These are phyloP conservation scores for Kazachstania viticola DNA, from an alignment of 805 yeast genomes.

Conservation along the genomic window DNA sequence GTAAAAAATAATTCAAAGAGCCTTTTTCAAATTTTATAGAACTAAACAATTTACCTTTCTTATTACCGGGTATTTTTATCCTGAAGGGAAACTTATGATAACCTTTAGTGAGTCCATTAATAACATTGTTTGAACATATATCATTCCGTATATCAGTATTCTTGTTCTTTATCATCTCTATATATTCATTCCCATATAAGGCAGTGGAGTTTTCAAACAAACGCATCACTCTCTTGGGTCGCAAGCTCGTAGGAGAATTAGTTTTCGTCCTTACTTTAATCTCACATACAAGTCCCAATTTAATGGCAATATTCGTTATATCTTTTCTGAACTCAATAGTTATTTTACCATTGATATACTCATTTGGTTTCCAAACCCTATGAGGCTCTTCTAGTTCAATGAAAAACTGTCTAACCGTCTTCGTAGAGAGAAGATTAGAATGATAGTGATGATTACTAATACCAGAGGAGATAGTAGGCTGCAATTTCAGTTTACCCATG, in stretches of 20 bases:
- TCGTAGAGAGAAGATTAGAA: constrained; percentile 1
- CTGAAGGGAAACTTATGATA: constrained; percentile 83
- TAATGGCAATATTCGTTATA: constrained; percentile 36
- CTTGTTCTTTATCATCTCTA: too few relatives aligned
- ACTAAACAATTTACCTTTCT: constrained; percentile 40
- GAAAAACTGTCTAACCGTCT: constrained; percentile 15
- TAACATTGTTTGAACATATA: constrained; percentile 1
- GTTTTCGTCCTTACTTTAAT: constrained; percentile 41
- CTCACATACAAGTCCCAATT: constrained; percentile 43
- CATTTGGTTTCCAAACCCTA: constrained; percentile 70
- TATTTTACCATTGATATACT: constrained; percentile 53
- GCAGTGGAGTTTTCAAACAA: constrained; percentile 49
- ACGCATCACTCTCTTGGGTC: constrained; percentile 38
- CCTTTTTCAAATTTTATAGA: constrained; percentile 79
- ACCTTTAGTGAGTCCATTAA: constrained; percentile 55
- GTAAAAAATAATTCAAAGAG: constrained; percentile 53
- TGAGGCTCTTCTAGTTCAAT: constrained; percentile 67
- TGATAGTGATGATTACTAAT: background rate
- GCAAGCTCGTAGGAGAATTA: constrained; percentile 35
- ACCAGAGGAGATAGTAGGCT: too few relatives aligned
- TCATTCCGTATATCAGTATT: too few relatives aligned
- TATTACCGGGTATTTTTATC: constrained; percentile 59
- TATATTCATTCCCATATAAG: constrained; percentile 39
- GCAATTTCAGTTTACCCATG: too few relatives aligned
- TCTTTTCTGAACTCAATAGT: constrained; percentile 46